Evolutionary conservation across 768 basidiomycete genomes (phyloP).

Genomic region (Harrya chromipes): DNA sequence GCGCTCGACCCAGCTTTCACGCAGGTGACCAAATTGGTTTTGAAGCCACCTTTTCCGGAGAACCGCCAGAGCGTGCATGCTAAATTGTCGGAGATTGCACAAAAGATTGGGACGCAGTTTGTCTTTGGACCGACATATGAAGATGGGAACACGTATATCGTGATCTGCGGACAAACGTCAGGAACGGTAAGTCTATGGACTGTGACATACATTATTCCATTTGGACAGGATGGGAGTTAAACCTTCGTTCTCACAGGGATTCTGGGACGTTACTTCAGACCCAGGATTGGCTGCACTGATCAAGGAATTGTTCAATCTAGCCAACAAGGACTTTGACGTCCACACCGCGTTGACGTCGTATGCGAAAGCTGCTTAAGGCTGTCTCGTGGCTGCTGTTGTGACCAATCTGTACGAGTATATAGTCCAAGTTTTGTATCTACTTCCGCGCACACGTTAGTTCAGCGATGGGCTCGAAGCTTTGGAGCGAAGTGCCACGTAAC

Average conservation of each 20-base stretch:
- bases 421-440: too few species aligned
- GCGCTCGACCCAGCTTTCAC: too few species aligned
- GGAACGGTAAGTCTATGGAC: slow-evolving; percentile 18
- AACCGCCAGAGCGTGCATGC: slow-evolving; percentile 16
- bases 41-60: slow-evolving; percentile 17
- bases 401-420: too few species aligned
- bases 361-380: too few species aligned
- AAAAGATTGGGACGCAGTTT: slow-evolving; percentile 8
- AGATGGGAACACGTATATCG: slow-evolving; percentile 20
- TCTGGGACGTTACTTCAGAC: slow-evolving; percentile 9
- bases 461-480: too few species aligned
- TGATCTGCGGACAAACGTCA: slow-evolving; percentile 20
- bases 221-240: too few species aligned
- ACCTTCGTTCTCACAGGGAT: slow-evolving; percentile 7
- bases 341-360: too few species aligned
- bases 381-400: too few species aligned
- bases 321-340: too few species aligned
- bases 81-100: slow-evolving; percentile 8
- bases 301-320: too few species aligned
- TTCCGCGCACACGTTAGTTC: too few species aligned
- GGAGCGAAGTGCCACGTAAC: too few species aligned
- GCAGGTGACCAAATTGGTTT: slow-evolving; percentile 11
- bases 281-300: slow-evolving; percentile 6
- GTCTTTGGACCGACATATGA: slow-evolving; percentile 22
- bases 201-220: neutral